These are phyloP conservation scores for Lyophyllum shimeji DNA, from an alignment of 768 basidiomycete species.

Conservation along the genomic window DNA sequence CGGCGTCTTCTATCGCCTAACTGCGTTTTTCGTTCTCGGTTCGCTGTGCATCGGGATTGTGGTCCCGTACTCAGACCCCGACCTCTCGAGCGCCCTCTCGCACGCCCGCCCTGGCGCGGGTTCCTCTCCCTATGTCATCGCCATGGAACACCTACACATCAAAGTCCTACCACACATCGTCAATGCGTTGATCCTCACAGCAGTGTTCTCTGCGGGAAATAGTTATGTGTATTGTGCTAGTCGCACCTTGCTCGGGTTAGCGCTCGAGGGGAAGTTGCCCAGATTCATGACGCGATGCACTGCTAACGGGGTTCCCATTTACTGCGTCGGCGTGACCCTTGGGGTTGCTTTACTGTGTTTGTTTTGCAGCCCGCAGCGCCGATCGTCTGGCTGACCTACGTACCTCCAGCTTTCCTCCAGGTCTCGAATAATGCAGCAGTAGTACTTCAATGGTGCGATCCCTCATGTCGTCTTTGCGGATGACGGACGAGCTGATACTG, in stretches of 20 bases:
- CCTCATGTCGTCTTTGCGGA: background rate
- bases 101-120: constrained; percentile 58
- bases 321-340: constrained; percentile 45
- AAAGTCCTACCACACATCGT: constrained; percentile 66
- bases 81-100: constrained; percentile 50
- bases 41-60: constrained; percentile 74
- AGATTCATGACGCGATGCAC: constrained; percentile 52
- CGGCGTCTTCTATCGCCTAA: constrained; percentile 77
- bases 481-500: background rate
- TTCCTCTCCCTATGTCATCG: constrained; percentile 83
- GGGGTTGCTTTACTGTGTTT: constrained; percentile 35
- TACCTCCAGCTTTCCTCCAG: constrained; percentile 43
- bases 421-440: constrained; percentile 47
- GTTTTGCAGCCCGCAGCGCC: constrained; percentile 6
- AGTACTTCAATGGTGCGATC: constrained; percentile 44
- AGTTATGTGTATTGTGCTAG: constrained; percentile 64
- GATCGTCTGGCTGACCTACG: background rate
- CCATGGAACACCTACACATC: constrained; percentile 69
- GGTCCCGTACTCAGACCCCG: constrained; percentile 68
- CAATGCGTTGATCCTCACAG: constrained; percentile 68
- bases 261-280: constrained; percentile 62
- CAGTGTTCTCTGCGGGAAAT: constrained; percentile 73
- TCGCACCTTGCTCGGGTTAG: constrained; percentile 52
- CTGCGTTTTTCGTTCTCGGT: constrained; percentile 76
- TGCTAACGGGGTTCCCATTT: constrained; percentile 56